Base-by-base conservation (phyloP, 345 rosid genomes). In the Eucalyptus urophylla region DNA sequence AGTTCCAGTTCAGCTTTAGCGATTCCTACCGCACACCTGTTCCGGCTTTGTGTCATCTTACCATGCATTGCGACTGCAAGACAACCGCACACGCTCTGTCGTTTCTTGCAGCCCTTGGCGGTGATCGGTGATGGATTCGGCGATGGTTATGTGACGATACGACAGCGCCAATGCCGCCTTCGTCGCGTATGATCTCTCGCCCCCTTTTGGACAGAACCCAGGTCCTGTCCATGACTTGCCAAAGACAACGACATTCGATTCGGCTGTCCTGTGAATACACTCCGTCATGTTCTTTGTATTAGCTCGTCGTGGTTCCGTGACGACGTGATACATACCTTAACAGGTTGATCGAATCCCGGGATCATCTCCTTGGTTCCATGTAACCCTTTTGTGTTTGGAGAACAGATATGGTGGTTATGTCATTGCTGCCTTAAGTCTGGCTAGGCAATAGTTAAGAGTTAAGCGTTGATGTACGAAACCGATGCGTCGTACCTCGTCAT, bases 401-500 rank as follows among this genome's bases (percentile, higher is more conserved):
- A n/a, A 31, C 6, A 17, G 37, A 67, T 0, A 2, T 67, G 43
- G 80, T 31, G 40, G 11, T 31, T 15, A 69, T 9, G 25, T 19
- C 4, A 76, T 76, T 21, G 37, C 21, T 16, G 17, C 76, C 76
- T 65, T 8, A n/a, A 65, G 33, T n/a, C 37, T n/a, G 3, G 21
- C 40, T 14, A n/a, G 21, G 6, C 14, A 24, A 22, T 56, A 56
- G 19, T 14, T n/a, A 65, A n/a, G 37, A n/a, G 10, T 65, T 14
- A n/a, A 65, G 76, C 0, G 21, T n/a, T 31, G 21, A 65, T n/a
- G 21, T n/a, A 14, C 11, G 0, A n/a, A n/a, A 65, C 76, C 1
- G 0, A n/a, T 8, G 16, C 8, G 37, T 14, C 11, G 0, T 65
- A 65, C 37, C 76, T n/a, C 40, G 5, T 65, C 37, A 15, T n/a